These are phyloP conservation scores for Umbelopsis sp. DNA, from an alignment of 192 early-diverging fungal genomes.

Conservation along the genomic window DNA sequence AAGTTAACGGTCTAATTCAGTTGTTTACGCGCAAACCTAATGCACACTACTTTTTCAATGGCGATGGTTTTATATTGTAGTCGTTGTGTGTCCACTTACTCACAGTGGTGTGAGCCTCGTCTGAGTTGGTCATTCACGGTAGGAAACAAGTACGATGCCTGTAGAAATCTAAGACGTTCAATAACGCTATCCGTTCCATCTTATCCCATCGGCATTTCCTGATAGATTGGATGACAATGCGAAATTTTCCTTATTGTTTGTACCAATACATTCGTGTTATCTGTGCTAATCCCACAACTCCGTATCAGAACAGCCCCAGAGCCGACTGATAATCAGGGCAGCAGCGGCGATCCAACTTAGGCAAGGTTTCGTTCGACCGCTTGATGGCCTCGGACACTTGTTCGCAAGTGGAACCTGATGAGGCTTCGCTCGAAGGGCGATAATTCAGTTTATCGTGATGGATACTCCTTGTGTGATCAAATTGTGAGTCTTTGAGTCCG, in stretches of 20 bases:
- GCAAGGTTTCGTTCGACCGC: constrained; percentile 18
- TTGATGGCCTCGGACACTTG: constrained; percentile 17
- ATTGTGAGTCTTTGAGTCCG: constrained; percentile 17
- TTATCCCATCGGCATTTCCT: too few relatives aligned
- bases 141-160: too few relatives aligned
- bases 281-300: background rate
- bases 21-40: too few relatives aligned
- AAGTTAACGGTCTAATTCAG: too few relatives aligned
- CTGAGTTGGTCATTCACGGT: too few relatives aligned
- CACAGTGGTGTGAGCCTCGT: too few relatives aligned
- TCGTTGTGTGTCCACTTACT: too few relatives aligned
- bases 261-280: background rate
- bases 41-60: too few relatives aligned
- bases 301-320: background rate
- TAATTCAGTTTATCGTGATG: background rate
- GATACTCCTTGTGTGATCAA: constrained; percentile 17
- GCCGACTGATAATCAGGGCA: background rate
- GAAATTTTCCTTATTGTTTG: background rate
- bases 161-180: too few relatives aligned
- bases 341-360: constrained; percentile 5
- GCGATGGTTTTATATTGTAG: too few relatives aligned
- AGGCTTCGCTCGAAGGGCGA: constrained; percentile 16
- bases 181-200: too few relatives aligned
- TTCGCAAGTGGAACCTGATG: constrained; percentile 9
- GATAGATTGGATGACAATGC: too few relatives aligned